Base-by-base conservation (phyloP, 371 early-diverging fungal species). In the Syncephalastrum racemosum region DNA sequence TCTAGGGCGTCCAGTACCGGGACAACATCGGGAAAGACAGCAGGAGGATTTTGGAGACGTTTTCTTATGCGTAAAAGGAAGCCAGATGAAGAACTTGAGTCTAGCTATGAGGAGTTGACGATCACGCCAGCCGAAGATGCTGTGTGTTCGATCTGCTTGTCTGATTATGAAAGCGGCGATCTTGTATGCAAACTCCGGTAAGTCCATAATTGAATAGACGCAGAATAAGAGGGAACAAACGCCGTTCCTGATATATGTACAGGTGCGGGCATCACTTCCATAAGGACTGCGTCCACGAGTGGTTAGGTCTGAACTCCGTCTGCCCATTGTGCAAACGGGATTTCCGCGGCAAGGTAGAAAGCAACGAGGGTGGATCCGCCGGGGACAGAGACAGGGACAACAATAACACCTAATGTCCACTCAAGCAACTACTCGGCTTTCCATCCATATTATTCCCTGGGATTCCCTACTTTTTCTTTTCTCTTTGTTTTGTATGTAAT, bases 81-180 rank as follows among this genome's bases (percentile, higher is more conserved):
- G 18, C 24, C 54, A 19, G 51, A 40, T 23, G 36, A 54, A 18
- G 58, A 58, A n/a, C 19, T 46, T 2, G 63, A 62, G 43, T 31
- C 46, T 1, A 56, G 44, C 12, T 63, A 60, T 42, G 59, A 62
- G 10, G 15, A 22, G 4, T 23, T 71, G 4, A 67, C 67, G 2
- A 59, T 72, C 36, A 50, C 65, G 20, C 60, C 42, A 39, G 27
- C 56, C 15, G 80, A 71, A 51, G 83, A 83, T 52, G 80, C 81
- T 6, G 63, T 76, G 1, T 87, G 88, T 54, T 68, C 84, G 4
- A 85, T 87, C 25, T 87, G 88, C 59, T 59, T 87, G 46, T 70
- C 76, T 50, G 79, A 84, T 16, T 87, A 85, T 56, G 88, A 85
- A 63, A 67, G 80, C 24, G 63, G 70, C 45, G 86, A 85, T 7